Evolutionary conservation across 805 yeast species (phyloP).

Genomic region (Hemisphaericaspora nanyangensis): DNA sequence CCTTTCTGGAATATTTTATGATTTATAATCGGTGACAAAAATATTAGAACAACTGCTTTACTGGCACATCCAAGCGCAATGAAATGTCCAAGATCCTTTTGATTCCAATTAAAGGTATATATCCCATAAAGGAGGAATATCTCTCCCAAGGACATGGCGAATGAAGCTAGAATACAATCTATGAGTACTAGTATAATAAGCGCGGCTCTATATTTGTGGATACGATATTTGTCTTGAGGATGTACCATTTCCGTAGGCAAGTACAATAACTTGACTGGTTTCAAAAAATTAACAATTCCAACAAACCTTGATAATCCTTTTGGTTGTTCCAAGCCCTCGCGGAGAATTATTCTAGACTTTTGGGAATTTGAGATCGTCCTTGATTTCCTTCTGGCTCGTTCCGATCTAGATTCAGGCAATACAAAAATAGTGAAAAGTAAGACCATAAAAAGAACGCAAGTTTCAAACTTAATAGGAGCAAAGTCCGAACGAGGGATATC

Average conservation of each 20-base stretch:
- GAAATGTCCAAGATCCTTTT: constrained; percentile 52
- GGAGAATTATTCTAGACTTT: constrained; percentile 12
- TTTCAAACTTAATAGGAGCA: constrained; percentile 27
- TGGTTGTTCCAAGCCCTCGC: not conserved
- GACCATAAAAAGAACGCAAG: constrained; percentile 32
- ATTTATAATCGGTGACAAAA: constrained; percentile 48
- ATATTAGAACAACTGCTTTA: constrained; percentile 46
- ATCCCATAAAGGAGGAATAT: constrained; percentile 51
- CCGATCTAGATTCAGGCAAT: constrained; percentile 64
- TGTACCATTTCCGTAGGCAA: constrained; percentile 38
- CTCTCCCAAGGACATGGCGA: constrained; percentile 33
- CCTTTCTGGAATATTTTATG: constrained; percentile 31
- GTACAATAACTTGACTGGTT: constrained; percentile 55
- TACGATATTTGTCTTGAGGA: constrained; percentile 12
- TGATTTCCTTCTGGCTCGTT: constrained; percentile 49
- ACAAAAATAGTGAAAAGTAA: constrained; percentile 24
- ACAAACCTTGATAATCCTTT: constrained; percentile 1
- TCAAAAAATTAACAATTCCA: constrained; percentile 20
- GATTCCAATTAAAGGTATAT: constrained; percentile 49
- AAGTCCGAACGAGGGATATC: constrained; percentile 23
- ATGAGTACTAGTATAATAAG: constrained; percentile 47
- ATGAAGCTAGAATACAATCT: constrained; percentile 37
- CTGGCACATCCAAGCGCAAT: constrained; percentile 50
- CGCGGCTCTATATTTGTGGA: constrained; percentile 22
- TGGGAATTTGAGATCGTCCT: constrained; percentile 33